These are phyloP conservation scores for Solanum phureja DNA, from an alignment of 257 asterid species.

Conservation along the genomic window DNA sequence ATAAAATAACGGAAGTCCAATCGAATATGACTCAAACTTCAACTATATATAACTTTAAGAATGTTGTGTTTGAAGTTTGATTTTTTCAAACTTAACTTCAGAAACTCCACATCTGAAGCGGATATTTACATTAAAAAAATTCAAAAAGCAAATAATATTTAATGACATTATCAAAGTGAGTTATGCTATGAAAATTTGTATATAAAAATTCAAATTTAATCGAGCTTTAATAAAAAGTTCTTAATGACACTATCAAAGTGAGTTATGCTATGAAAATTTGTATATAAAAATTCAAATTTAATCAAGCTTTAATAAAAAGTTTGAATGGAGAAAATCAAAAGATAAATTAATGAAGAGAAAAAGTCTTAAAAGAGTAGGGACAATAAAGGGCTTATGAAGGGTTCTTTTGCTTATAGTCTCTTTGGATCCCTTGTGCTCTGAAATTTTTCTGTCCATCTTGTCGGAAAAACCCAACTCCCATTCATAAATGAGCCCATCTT, in stretches of 20 bases:
- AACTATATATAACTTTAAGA: neutral
- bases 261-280: no score
- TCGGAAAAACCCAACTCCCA: neutral
- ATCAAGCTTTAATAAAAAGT: no score
- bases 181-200: no score
- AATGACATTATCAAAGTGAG: neutral
- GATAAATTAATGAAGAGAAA: neutral
- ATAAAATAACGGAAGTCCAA: neutral
- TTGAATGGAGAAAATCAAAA: neutral
- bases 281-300: no score
- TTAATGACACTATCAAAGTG: neutral
- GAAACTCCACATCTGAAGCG: neutral
- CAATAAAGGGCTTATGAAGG: constrained; percentile 43
- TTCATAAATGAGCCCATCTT: neutral
- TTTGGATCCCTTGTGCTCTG: constrained; percentile 33
- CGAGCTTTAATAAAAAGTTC: no score
- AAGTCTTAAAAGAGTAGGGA: neutral
- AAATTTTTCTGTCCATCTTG: constrained; percentile 7
- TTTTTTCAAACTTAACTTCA: neutral
- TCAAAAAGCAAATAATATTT: neutral
- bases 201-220: no score
- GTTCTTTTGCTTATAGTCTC: constrained; percentile 5
- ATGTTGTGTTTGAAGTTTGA: neutral
- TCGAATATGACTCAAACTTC: no score
- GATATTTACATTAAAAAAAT: neutral